phyloP scores from a whole-genome alignment of 331 rosid species.

The Cydonia oblonga region DNA sequence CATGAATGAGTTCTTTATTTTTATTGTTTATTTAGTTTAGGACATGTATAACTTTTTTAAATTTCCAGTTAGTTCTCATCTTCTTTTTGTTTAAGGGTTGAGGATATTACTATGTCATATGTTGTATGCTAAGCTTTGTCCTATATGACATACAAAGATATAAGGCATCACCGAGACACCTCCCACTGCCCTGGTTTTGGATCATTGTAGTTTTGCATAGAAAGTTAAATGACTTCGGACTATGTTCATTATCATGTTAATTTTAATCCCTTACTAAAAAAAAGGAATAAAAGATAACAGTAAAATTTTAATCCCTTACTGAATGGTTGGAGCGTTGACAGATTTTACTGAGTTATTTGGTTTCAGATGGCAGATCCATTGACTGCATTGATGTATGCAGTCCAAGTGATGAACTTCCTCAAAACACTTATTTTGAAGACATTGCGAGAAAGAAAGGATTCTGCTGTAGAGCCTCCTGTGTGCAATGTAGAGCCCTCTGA shows the following conservation, averaged over 20 bases:
- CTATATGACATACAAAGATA: neutral
- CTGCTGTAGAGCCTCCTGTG: slow-evolving; percentile 34
- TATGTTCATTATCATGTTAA: too few relatives aligned
- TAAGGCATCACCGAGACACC: neutral
- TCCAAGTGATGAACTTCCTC: slow-evolving; percentile 91
- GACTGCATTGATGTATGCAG: slow-evolving; percentile 90
- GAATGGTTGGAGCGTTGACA: neutral
- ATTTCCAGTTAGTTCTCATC: neutral
- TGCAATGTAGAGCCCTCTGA: slow-evolving; percentile 38
- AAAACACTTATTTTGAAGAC: slow-evolving; percentile 62
- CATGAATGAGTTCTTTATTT: neutral
- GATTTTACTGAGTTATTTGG: neutral
- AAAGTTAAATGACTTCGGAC: neutral
- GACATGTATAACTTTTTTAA: neutral
- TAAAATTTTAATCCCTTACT: too few relatives aligned
- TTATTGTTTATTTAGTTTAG: neutral
- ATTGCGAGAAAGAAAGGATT: slow-evolving; percentile 49
- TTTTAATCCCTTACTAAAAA: too few relatives aligned
- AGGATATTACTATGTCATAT: neutral
- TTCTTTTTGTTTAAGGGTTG: neutral
- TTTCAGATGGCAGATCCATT: slow-evolving; percentile 89
- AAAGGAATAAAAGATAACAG: too few relatives aligned
- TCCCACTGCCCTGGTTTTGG: neutral
- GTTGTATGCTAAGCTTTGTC: neutral
- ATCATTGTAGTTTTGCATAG: too few relatives aligned